Evolutionary conservation across 2,329 filamentous ascomycete genomes (phyloP), one percentile per base, ranked within the genome.

Genomic region (Colletotrichum falcatum): DNA sequence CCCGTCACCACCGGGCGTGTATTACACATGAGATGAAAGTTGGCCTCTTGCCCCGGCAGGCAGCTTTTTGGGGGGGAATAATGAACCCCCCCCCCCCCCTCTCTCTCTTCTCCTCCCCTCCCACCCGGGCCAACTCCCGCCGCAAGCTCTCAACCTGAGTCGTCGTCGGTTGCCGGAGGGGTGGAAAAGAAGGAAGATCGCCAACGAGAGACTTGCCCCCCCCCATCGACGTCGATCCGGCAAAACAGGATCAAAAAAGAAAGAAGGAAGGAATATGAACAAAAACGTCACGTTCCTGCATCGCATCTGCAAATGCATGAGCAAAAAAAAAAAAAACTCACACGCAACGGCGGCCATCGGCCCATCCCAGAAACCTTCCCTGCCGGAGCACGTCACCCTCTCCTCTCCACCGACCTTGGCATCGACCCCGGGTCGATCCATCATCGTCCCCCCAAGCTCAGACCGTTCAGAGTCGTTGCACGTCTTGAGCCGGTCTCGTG

Each of bases 401-500:
- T 16, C 7, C 58, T 12, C 39, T 20, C 7, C 4, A 28, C 5
- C 26, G n/a, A n/a, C n/a, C n/a, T n/a, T n/a, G n/a, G n/a, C n/a
- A n/a, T n/a, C n/a, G n/a, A 33, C 14, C 46, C n/a, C 30, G 18
- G 30, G 55, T 28, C 26, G n/a, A 42, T 58, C 23, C 23, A 42
- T 23, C 54, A 33, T 23, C 26, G n/a, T n/a, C 3, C 18, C 18
- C 20, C 20, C 28, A 9, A 49, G 39, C 39, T 14, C 44, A 35
- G 44, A 61, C 58, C n/a, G 9, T 61, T 35, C n/a, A 49, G 58
- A 61, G 28, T 61, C 58, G 33, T 48, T 61, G 58, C 58, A 12
- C 58, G 58, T 61, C 58, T 61, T 61, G 42, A 28, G 7, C 58
- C 23, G 28, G 35, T 39, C 54, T 46, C 28, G 23, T 49, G 58